Evolutionary conservation across 306 rosid species (phyloP).

Genomic region (Lathyrus oleraceus): DNA sequence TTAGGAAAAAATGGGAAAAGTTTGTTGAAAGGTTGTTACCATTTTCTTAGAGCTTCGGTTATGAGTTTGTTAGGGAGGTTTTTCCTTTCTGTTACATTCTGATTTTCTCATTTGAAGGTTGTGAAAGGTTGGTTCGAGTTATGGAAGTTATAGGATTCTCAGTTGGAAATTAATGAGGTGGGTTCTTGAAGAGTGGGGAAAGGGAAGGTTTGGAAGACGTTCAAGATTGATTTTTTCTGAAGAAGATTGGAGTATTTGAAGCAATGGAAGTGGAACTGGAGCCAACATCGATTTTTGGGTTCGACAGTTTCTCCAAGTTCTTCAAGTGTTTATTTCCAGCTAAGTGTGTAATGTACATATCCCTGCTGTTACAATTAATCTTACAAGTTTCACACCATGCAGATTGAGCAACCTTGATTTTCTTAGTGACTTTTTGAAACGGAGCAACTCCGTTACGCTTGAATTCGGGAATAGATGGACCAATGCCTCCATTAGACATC

Average conservation of each 20-base stretch:
- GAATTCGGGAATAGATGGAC: constrained; percentile 47
- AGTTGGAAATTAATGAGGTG: too few species aligned
- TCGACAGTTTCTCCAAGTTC: constrained; percentile 46
- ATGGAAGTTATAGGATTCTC: too few species aligned
- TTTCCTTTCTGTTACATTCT: too few species aligned
- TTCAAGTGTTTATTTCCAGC: constrained; percentile 68
- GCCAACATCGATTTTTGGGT: constrained; percentile 23
- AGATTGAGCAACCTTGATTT: constrained; percentile 49
- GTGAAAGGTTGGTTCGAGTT: too few species aligned
- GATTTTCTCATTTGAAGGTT: too few species aligned
- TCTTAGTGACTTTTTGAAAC: constrained; percentile 45
- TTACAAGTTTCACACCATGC: constrained; percentile 70
- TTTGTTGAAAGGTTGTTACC: too few species aligned
- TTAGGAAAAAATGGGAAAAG: too few species aligned
- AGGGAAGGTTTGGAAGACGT: too few species aligned
- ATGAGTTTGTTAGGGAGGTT: too few species aligned
- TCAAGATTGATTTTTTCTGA: too few species aligned
- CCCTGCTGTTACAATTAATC: constrained; percentile 59
- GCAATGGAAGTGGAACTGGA: neutral
- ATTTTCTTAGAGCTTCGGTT: too few species aligned
- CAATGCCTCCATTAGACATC: constrained; percentile 42
- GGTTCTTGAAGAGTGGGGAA: too few species aligned
- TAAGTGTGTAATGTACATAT: constrained; percentile 51
- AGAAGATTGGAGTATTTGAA: constrained; percentile 30
- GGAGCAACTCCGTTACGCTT: constrained; percentile 41